These are phyloP conservation scores for Hypoxylon rickii DNA, from an alignment of 495 filamentous ascomycete genomes.

Conservation along the genomic window DNA sequence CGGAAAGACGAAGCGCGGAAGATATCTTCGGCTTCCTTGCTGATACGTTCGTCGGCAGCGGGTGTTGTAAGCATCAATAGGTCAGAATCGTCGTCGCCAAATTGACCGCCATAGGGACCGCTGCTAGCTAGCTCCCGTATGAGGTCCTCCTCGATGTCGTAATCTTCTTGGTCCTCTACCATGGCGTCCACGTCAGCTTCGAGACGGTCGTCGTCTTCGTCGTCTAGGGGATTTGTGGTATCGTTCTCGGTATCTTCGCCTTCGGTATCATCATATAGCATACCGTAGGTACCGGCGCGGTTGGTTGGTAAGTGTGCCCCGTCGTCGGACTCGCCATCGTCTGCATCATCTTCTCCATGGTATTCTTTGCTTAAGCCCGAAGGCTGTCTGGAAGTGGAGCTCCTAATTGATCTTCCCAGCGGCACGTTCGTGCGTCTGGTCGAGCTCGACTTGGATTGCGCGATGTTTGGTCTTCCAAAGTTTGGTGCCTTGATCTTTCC, in stretches of 20 bases:
- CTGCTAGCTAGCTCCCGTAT: constrained; percentile 33
- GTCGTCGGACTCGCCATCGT: constrained; percentile 35
- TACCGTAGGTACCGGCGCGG: constrained; percentile 32
- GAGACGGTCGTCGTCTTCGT: constrained; percentile 39
- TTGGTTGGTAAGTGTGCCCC: constrained; percentile 39
- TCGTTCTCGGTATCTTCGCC: constrained; percentile 36
- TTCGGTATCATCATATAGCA: constrained; percentile 37
- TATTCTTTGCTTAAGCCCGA: constrained; percentile 44
- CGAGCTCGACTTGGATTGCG: constrained; percentile 40
- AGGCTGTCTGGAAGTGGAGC: constrained; percentile 42
- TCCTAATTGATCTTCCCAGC: constrained; percentile 50
- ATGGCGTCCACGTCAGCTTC: constrained; percentile 46
- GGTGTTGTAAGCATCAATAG: constrained; percentile 52
- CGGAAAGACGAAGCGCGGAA: constrained; percentile 50
- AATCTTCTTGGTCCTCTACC: constrained; percentile 37
- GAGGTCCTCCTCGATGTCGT: constrained; percentile 34
- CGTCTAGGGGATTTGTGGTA: constrained; percentile 25
- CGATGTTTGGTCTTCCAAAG: constrained; percentile 46
- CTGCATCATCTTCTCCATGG: constrained; percentile 41
- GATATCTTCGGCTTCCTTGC: constrained; percentile 51
- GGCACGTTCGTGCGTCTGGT: constrained; percentile 42
- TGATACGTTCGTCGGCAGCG: constrained; percentile 51
- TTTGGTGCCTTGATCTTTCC: constrained; percentile 51
- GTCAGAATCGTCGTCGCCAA: constrained; percentile 45
- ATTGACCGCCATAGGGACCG: constrained; percentile 15